A percentile compares a stretch with the other conserved stretches of the same genome.
Conservation (phyloP, 345 rosid genomes). For the Moringa oleifera region DNA sequence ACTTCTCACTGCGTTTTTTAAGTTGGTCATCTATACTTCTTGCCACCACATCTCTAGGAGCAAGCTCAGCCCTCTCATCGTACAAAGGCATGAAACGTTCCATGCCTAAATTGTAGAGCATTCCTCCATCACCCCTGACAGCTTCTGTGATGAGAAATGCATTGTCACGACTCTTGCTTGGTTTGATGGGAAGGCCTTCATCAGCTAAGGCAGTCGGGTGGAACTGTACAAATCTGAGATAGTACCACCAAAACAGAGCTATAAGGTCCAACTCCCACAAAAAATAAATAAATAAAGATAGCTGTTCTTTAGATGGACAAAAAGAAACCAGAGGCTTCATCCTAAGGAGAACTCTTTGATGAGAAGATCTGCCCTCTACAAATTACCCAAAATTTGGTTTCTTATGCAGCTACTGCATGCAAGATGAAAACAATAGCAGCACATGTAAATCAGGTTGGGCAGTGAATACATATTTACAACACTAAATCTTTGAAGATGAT, state of each 20-base stretch:
- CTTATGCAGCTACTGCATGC: background rate
- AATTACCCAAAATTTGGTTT: background rate
- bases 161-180: constrained; percentile 58
- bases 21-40: constrained; percentile 96
- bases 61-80: constrained; percentile 91
- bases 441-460: background rate
- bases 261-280: background rate
- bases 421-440: background rate
- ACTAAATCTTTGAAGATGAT: background rate
- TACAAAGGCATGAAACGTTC: constrained; percentile 87
- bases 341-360: background rate
- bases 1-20: constrained; percentile 64
- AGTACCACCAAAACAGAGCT: background rate
- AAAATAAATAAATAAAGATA: no score
- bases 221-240: constrained; percentile 87
- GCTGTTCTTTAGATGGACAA: background rate
- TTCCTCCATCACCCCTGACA: constrained; percentile 91
- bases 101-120: constrained; percentile 74
- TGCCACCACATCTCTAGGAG: constrained; percentile 96
- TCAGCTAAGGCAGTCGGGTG: constrained; percentile 98
- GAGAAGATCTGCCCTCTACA: background rate
- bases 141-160: constrained; percentile 92
- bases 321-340: background rate
- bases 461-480: background rate
- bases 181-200: constrained; percentile 84